These are phyloP conservation scores for Viola pubescens DNA, from an alignment of 441 rosid species.

Conservation along the genomic window DNA sequence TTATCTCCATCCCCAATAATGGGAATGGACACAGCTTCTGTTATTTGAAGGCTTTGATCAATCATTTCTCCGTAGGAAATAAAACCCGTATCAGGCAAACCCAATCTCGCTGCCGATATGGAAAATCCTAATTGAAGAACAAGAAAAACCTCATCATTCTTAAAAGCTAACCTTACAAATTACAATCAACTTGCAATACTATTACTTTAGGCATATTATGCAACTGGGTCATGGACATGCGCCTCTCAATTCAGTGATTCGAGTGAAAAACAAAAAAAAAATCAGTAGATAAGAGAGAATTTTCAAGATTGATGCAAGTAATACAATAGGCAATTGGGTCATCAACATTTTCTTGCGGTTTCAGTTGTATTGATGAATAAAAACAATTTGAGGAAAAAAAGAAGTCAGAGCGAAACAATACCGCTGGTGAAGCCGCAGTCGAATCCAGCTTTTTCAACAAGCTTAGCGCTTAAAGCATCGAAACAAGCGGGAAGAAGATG, in stretches of 20 bases:
- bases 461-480: constrained; percentile 91
- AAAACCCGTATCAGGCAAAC: constrained; percentile 66
- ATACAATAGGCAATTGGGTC: too few relatives aligned
- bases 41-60: constrained; percentile 79
- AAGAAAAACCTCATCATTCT: not conserved
- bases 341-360: too few relatives aligned
- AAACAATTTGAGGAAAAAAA: not conserved
- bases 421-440: constrained; percentile 75
- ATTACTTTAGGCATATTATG: too few relatives aligned
- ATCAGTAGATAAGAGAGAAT: not conserved
- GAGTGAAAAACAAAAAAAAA: too few relatives aligned
- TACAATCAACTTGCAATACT: too few relatives aligned
- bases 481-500: constrained; percentile 94
- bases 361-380: not conserved
- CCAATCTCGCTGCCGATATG: constrained; percentile 76
- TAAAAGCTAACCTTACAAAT: too few relatives aligned
- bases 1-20: constrained; percentile 83
- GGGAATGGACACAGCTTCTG: constrained; percentile 68
- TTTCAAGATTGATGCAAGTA: not conserved
- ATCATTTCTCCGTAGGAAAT: constrained; percentile 92
- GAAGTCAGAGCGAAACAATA: constrained; percentile 14
- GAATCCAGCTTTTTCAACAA: constrained; percentile 76
- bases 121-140: constrained; percentile 55
- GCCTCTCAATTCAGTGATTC: too few relatives aligned
- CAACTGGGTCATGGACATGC: too few relatives aligned